phyloP scores from a whole-genome alignment of 257 asterid genomes.

The Nicotiana otophora region DNA sequence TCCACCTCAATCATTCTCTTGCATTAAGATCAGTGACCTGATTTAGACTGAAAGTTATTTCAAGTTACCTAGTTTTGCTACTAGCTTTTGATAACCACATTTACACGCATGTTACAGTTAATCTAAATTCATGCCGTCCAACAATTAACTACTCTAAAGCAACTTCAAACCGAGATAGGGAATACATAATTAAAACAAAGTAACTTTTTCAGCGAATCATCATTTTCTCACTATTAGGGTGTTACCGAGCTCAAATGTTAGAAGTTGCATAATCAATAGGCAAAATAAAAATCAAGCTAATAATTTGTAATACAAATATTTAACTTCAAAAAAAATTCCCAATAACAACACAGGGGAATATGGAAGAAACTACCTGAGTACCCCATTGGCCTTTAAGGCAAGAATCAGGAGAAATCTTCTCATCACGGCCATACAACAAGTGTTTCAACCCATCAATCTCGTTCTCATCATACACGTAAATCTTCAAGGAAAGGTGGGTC shows the following conservation, averaged over 20 bases:
- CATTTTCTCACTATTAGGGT: not conserved
- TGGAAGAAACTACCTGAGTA: conserved; percentile 49
- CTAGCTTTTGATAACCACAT: not conserved
- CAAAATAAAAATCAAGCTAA: not conserved
- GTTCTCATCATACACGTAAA: conserved; percentile 77
- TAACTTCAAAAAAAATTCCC: not conserved
- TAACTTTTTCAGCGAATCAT: not conserved
- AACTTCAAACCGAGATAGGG: not conserved
- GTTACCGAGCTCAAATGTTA: not conserved
- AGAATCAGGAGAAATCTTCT: conserved; percentile 58
- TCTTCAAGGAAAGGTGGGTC: conserved; percentile 47
- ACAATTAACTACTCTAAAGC: not conserved
- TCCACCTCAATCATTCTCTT: not conserved
- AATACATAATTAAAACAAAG: not conserved
- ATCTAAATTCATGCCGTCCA: not conserved
- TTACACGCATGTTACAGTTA: not conserved
- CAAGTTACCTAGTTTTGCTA: not conserved
- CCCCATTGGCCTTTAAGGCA: conserved; percentile 98
- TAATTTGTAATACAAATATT: not conserved
- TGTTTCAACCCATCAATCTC: conserved; percentile 73
- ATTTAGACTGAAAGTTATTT: not conserved
- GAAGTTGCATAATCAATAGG: not conserved
- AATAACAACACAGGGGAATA: not conserved
- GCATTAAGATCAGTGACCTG: not conserved
- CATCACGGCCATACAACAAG: conserved; percentile 73